Conservation (phyloP, 2,329 filamentous ascomycete species). For the Fusarium transvaalense region DNA sequence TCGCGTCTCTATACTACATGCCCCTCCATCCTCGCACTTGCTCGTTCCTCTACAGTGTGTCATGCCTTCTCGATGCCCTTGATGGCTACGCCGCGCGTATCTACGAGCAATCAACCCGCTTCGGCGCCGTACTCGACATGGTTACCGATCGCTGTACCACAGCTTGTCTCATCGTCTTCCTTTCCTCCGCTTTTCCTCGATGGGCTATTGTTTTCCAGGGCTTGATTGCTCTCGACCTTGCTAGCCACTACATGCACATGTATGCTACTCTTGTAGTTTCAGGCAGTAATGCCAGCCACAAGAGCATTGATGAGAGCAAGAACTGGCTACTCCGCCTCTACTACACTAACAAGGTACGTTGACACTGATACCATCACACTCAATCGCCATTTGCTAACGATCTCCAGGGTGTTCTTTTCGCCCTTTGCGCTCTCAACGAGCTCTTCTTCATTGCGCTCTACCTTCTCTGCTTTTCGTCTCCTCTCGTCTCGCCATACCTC, state of each 20-base stretch:
- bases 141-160: slow-evolving; percentile 98
- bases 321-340: slow-evolving; percentile 94
- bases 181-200: slow-evolving; percentile 92
- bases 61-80: slow-evolving; percentile 93
- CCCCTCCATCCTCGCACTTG: slow-evolving; percentile 97
- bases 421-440: slow-evolving; percentile 92
- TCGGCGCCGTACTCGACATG: slow-evolving; percentile 98
- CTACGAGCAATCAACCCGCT: slow-evolving; percentile 93
- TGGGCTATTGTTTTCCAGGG: slow-evolving; percentile 96
- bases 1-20: slow-evolving; percentile 98
- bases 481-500: slow-evolving; percentile 87
- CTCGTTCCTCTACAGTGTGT: slow-evolving; percentile 90
- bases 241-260: slow-evolving; percentile 99
- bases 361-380: not conserved
- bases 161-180: slow-evolving; percentile 91
- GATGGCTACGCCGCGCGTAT: slow-evolving; percentile 86
- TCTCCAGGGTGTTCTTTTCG: slow-evolving; percentile 84
- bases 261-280: slow-evolving; percentile 93
- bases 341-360: slow-evolving; percentile 90
- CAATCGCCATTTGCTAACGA: slow-evolving; percentile 6
- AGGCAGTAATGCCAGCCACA: slow-evolving; percentile 84
- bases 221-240: slow-evolving; percentile 90
- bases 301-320: slow-evolving; percentile 88
- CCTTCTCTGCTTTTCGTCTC: slow-evolving; percentile 95
- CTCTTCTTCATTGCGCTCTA: slow-evolving; percentile 98